These are phyloP conservation scores for Coccinonectria pachysandricola DNA, from an alignment of 2,329 filamentous ascomycete genomes.

Conservation along the genomic window DNA sequence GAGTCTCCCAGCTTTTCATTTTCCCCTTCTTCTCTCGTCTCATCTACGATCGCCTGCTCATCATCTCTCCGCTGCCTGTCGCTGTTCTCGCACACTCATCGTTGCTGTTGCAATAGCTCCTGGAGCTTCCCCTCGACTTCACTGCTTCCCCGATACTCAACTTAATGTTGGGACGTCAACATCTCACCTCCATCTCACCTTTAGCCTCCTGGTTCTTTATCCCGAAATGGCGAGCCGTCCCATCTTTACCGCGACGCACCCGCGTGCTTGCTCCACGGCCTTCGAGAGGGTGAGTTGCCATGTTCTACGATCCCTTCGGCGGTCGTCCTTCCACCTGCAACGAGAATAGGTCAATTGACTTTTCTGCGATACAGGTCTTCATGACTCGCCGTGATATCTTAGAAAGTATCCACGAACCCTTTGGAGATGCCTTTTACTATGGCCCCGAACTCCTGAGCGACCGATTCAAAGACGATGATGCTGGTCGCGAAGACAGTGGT, in stretches of 20 bases:
- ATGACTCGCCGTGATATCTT: conserved; percentile 84
- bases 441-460: conserved; percentile 78
- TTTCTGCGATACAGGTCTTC: conserved; percentile 73
- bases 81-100: too few relatives aligned
- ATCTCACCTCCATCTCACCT: conserved; percentile 18
- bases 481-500: conserved; percentile 47
- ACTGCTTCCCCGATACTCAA: conserved; percentile 4
- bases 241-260: conserved; percentile 90
- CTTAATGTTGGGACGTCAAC: conserved; percentile 18
- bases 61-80: too few relatives aligned
- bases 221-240: conserved; percentile 54
- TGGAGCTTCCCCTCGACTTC: not conserved
- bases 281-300: conserved; percentile 71
- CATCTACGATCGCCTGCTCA: too few relatives aligned
- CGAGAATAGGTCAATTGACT: not conserved
- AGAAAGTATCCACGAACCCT: conserved; percentile 85
- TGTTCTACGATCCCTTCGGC: conserved; percentile 2
- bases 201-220: conserved; percentile 19
- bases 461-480: conserved; percentile 63
- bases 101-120: too few relatives aligned
- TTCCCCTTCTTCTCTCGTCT: too few relatives aligned
- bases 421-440: conserved; percentile 94
- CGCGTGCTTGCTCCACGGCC: conserved; percentile 88
- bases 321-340: not conserved
- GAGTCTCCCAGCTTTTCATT: too few relatives aligned